phyloP scores from a whole-genome alignment of 2,329 filamentous ascomycete genomes.

The Aureobasidium sp. region DNA sequence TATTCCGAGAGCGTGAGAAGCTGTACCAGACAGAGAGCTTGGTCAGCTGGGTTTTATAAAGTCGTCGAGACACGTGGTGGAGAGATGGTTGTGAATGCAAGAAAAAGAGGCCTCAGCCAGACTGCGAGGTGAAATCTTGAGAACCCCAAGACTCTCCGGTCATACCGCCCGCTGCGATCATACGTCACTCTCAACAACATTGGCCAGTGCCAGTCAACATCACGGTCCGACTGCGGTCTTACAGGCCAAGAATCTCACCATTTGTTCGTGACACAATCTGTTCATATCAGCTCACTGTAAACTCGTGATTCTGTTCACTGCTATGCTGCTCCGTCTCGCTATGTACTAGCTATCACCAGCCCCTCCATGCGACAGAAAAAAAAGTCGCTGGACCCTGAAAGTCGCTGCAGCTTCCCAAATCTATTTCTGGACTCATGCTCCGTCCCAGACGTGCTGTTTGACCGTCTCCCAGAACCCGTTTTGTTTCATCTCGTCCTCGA shows the following conservation, averaged over 20 bases:
- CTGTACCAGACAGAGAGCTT: slow-evolving; percentile 9
- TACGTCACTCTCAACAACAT: slow-evolving; percentile 11
- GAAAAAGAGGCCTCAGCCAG: not conserved
- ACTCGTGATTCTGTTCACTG: not conserved
- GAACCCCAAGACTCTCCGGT: not conserved
- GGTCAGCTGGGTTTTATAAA: not conserved
- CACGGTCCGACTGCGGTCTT: slow-evolving; percentile 10
- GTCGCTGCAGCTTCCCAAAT: not conserved
- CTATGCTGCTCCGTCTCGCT: not conserved
- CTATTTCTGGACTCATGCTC: not conserved
- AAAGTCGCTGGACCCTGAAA: slow-evolving; percentile 8
- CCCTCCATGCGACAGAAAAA: not conserved
- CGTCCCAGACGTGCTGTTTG: slow-evolving; percentile 2
- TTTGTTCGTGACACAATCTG: not conserved
- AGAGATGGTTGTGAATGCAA: slow-evolving; percentile 1
- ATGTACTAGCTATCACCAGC: not conserved
- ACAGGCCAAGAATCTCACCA: slow-evolving; percentile 1
- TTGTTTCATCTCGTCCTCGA: slow-evolving; percentile 6
- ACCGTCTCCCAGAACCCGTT: slow-evolving; percentile 7
- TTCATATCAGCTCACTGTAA: not conserved
- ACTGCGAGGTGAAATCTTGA: slow-evolving; percentile 8
- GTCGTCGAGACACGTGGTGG: slow-evolving; percentile 7
- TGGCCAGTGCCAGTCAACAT: slow-evolving; percentile 12
- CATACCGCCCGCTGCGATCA: not conserved
- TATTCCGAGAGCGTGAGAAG: not conserved